Evolutionary conservation across 257 asterid species (phyloP).

Genomic region (Nicotiana otophora): DNA sequence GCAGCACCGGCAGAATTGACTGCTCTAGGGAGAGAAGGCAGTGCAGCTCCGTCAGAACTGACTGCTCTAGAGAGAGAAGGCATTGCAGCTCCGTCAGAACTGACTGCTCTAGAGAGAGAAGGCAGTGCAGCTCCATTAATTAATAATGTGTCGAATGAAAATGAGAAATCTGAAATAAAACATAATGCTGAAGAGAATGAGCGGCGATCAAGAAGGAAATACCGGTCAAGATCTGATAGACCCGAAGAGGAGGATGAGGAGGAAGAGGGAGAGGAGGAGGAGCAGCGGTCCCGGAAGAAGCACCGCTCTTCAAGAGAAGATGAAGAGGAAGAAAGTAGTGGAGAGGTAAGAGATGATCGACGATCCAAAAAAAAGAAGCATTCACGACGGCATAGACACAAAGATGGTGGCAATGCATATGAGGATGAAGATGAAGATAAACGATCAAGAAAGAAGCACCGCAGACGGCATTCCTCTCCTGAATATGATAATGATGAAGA

Average conservation of each 20-base stretch:
- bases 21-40: slow-evolving; percentile 35
- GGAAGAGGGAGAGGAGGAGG: slow-evolving; percentile 29
- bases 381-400: slow-evolving; percentile 21
- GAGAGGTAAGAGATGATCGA: slow-evolving; percentile 24
- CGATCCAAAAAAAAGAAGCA: slow-evolving; percentile 27
- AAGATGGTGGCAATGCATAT: slow-evolving; percentile 23
- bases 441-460: slow-evolving; percentile 37
- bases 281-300: slow-evolving; percentile 25
- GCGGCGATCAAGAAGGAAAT: slow-evolving; percentile 33
- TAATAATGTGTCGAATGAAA: slow-evolving; percentile 23
- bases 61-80: slow-evolving; percentile 34
- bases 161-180: slow-evolving; percentile 25
- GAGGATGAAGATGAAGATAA: slow-evolving; percentile 22
- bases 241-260: slow-evolving; percentile 27
- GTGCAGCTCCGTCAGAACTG: slow-evolving; percentile 8
- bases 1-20: slow-evolving; percentile 7
- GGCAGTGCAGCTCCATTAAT: slow-evolving; percentile 39
- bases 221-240: slow-evolving; percentile 44
- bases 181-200: slow-evolving; percentile 38
- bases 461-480: slow-evolving; percentile 28
- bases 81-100: slow-evolving; percentile 14
- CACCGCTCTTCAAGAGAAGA: slow-evolving; percentile 24
- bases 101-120: slow-evolving; percentile 31
- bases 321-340: slow-evolving; percentile 32
- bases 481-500: slow-evolving; percentile 9